phyloP scores from a whole-genome alignment of 192 early-diverging fungal genomes.

The Coemansia sp. region DNA sequence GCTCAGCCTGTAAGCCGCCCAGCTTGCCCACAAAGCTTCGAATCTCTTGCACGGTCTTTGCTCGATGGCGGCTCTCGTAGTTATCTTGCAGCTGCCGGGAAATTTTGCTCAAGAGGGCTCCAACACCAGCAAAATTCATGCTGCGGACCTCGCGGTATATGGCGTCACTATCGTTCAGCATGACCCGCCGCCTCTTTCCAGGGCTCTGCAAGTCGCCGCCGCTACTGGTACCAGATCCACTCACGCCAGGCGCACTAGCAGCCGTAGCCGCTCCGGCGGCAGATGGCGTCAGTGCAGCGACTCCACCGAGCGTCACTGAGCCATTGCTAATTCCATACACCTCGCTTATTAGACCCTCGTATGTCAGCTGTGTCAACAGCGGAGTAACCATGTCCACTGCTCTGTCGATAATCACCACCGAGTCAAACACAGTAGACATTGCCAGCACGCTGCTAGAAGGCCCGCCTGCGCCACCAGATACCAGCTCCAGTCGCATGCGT shows the following conservation, averaged over 20 bases:
- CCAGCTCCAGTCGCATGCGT: slow-evolving; percentile 80
- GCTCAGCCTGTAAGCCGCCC: slow-evolving; percentile 77
- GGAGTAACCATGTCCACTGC: slow-evolving; percentile 89
- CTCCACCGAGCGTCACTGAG: slow-evolving; percentile 17
- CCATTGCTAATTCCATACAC: slow-evolving; percentile 74
- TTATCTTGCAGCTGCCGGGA: slow-evolving; percentile 82
- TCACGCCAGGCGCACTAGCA: neutral
- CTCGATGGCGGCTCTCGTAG: slow-evolving; percentile 86
- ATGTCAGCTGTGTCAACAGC: slow-evolving; percentile 92
- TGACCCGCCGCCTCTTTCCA: slow-evolving; percentile 69
- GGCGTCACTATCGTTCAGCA: slow-evolving; percentile 76
- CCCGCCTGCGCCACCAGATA: slow-evolving; percentile 27
- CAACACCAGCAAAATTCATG: slow-evolving; percentile 90
- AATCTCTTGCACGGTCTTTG: slow-evolving; percentile 87
- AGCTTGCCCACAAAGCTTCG: slow-evolving; percentile 90
- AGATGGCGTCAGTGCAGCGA: neutral
- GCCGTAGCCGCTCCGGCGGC: neutral
- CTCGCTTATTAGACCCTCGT: slow-evolving; percentile 96
- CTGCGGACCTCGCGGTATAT: slow-evolving; percentile 81
- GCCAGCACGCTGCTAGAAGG: slow-evolving; percentile 28
- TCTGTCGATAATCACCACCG: slow-evolving; percentile 87
- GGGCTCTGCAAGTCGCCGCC: slow-evolving; percentile 14
- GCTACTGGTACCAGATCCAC: slow-evolving; percentile 22
- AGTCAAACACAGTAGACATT: slow-evolving; percentile 70
- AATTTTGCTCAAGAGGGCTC: slow-evolving; percentile 74